phyloP scores from a whole-genome alignment of 306 rosid species.

The Rosa persica region DNA sequence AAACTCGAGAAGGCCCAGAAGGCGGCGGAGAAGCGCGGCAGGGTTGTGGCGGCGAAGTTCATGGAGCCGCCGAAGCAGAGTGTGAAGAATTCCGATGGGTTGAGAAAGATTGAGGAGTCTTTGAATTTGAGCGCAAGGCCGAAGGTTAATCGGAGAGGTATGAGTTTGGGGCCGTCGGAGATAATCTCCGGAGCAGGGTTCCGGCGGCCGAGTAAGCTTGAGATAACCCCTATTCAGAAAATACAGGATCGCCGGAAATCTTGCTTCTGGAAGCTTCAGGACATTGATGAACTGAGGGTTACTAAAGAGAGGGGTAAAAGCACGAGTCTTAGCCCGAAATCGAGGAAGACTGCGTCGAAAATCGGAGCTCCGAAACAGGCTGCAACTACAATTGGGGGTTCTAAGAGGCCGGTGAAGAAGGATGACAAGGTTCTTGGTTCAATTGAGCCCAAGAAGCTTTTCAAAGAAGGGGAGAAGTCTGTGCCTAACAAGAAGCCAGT shows the following conservation, averaged over 20 bases:
- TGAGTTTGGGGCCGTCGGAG: slow-evolving; percentile 82
- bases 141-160: slow-evolving; percentile 54
- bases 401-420: slow-evolving; percentile 50
- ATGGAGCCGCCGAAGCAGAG: slow-evolving; percentile 54
- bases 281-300: slow-evolving; percentile 45
- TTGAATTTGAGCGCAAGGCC: slow-evolving; percentile 26
- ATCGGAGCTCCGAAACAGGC: slow-evolving; percentile 39
- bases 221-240: slow-evolving; percentile 48
- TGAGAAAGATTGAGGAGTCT: slow-evolving; percentile 38
- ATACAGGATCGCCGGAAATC: slow-evolving; percentile 77
- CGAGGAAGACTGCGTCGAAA: slow-evolving; percentile 43
- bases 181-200: slow-evolving; percentile 41
- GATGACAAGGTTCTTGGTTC: slow-evolving; percentile 41
- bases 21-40: slow-evolving; percentile 41
- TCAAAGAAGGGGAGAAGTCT: slow-evolving; percentile 60
- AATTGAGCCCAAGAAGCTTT: slow-evolving; percentile 75
- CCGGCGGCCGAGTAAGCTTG: slow-evolving; percentile 45
- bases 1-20: slow-evolving; percentile 46
- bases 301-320: slow-evolving; percentile 51
- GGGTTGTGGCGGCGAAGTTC: slow-evolving; percentile 54
- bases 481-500: slow-evolving; percentile 38
- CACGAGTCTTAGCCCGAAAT: slow-evolving; percentile 53
- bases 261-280: slow-evolving; percentile 68
- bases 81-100: slow-evolving; percentile 27
- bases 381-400: slow-evolving; percentile 42